phyloP scores from a whole-genome alignment of 768 basidiomycete genomes.

The Hebeloma cylindrosporum region DNA sequence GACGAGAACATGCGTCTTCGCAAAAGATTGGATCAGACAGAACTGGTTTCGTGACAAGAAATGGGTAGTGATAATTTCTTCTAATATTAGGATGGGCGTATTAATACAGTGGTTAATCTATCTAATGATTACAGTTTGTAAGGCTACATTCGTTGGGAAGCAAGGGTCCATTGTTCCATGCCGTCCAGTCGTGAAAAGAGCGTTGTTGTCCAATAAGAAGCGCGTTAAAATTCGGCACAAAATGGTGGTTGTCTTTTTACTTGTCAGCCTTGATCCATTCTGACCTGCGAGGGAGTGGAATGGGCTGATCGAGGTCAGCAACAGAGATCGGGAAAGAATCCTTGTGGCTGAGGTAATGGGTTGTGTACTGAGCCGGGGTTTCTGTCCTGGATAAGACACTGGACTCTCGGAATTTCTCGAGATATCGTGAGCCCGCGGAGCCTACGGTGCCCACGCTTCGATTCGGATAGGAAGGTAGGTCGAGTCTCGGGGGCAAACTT shows the following conservation, averaged over 20 bases:
- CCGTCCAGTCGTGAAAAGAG: too few relatives aligned
- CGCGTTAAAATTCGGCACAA: background rate
- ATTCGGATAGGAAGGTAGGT: conserved; percentile 30
- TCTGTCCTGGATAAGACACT: conserved; percentile 31
- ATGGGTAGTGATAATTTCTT: too few relatives aligned
- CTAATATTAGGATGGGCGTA: too few relatives aligned
- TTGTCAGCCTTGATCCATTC: conserved; percentile 54
- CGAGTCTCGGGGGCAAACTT: conserved; percentile 4
- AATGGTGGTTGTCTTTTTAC: conserved; percentile 17
- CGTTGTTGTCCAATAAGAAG: too few relatives aligned
- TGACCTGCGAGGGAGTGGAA: conserved; percentile 50
- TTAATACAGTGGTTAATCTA: too few relatives aligned
- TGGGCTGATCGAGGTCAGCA: conserved; percentile 52
- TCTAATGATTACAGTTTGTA: too few relatives aligned
- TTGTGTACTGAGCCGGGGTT: conserved; percentile 22
- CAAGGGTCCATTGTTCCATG: too few relatives aligned
- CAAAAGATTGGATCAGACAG: conserved; percentile 1
- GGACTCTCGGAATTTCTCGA: conserved; percentile 42
- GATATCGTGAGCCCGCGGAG: conserved; percentile 36
- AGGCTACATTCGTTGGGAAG: too few relatives aligned
- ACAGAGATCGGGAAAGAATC: conserved; percentile 41
- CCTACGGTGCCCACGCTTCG: conserved; percentile 14
- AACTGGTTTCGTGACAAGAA: too few relatives aligned
- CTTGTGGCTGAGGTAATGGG: conserved; percentile 16
- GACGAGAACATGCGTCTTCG: conserved; percentile 56